These are phyloP conservation scores for Eragrostis nindensis DNA, from an alignment of 176 grass and related monocot species.

Conservation along the genomic window DNA sequence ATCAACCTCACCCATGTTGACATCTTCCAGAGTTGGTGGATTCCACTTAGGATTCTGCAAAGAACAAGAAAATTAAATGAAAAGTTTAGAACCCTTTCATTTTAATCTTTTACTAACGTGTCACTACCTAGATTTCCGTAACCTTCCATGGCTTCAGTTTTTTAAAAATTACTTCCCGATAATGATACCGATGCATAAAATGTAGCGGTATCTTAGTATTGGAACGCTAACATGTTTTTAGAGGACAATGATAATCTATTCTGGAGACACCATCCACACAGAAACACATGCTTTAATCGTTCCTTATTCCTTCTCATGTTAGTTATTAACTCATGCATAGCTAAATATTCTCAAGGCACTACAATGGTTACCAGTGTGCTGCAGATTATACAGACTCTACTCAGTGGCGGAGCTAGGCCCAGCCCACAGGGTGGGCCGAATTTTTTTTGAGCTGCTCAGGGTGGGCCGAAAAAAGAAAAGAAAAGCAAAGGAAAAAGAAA, in stretches of 20 bases:
- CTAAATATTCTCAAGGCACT: background rate
- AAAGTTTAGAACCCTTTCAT: background rate
- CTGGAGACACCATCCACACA: background rate
- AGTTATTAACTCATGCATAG: background rate
- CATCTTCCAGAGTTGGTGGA: constrained; percentile 72
- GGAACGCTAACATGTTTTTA: background rate
- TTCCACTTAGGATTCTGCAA: constrained; percentile 91
- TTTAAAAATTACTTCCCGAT: background rate
- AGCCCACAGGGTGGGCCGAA: too few relatives aligned
- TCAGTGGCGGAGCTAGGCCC: too few relatives aligned
- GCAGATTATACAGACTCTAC: too few relatives aligned
- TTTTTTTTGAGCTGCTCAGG: too few relatives aligned
- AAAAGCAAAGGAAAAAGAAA: too few relatives aligned
- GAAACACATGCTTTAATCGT: background rate
- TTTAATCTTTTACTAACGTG: background rate
- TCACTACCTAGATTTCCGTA: too few relatives aligned
- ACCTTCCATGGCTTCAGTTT: background rate
- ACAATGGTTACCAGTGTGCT: background rate
- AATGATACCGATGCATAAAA: background rate
- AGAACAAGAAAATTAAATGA: background rate
- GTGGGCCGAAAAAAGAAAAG: too few relatives aligned
- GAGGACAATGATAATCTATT: background rate
- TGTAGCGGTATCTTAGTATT: too few relatives aligned
- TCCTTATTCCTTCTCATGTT: background rate
- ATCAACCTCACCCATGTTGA: constrained; percentile 65